Conservation (phyloP, 164 flowering plant species). For the Stephania japonica region DNA sequence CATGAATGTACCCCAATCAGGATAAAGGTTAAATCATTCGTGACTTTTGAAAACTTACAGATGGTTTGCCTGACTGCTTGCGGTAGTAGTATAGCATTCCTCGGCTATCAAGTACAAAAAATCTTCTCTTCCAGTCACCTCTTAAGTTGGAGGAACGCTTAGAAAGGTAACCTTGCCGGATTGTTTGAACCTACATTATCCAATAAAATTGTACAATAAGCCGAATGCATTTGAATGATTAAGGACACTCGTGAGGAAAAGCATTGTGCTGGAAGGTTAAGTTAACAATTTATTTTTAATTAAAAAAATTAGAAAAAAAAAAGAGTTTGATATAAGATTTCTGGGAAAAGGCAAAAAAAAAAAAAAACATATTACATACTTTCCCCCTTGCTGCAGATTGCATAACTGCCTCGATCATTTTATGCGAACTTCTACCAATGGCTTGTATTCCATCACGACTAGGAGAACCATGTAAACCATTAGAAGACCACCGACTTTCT, state of each 20-base stretch:
- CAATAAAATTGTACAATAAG: conserved; percentile 18
- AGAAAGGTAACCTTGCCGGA: conserved; percentile 91
- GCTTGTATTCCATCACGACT: conserved; percentile 39
- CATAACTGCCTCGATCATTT: conserved; percentile 55
- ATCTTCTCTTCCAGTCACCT: conserved; percentile 96
- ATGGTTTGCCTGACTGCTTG: conserved; percentile 55
- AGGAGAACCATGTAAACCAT: conserved; percentile 65
- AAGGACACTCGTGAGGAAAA: background rate
- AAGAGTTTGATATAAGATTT: too few species aligned
- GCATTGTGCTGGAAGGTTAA: background rate
- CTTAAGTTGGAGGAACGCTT: conserved; percentile 94
- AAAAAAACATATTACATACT: conserved; percentile 39
- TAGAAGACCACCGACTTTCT: conserved; percentile 61
- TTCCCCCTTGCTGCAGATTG: conserved; percentile 87
- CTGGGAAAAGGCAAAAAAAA: too few species aligned
- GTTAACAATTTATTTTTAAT: too few species aligned
- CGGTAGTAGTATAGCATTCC: conserved; percentile 95
- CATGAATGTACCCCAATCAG: conserved; percentile 6
- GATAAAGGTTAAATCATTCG: background rate
- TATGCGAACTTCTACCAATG: conserved; percentile 46
- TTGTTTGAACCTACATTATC: conserved; percentile 74
- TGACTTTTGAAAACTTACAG: conserved; percentile 45
- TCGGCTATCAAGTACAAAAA: conserved; percentile 92
- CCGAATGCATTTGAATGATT: conserved; percentile 4
- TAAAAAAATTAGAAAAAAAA: background rate